Percentiles rank a stretch among this genome's conserved stretches.
Conservation (phyloP, 257 asterid genomes). For the Fraxinus quadrangulata region DNA sequence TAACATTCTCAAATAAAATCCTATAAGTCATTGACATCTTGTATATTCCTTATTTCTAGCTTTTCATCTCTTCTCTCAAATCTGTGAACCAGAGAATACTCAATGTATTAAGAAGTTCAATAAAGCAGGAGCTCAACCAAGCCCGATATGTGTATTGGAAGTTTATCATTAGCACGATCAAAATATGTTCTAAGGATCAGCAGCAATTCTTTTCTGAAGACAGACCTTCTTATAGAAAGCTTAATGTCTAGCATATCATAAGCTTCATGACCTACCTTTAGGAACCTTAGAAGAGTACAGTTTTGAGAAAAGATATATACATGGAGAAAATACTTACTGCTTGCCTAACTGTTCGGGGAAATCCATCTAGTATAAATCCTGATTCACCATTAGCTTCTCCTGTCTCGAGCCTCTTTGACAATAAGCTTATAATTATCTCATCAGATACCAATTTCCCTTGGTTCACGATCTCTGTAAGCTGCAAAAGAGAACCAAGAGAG, state of each 20-base stretch:
- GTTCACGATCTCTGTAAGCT: constrained; percentile 91
- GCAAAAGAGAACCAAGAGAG: constrained; percentile 22
- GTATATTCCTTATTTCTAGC: neutral
- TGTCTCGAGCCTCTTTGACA: constrained; percentile 87
- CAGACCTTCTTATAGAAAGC: neutral
- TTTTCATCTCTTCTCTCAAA: neutral
- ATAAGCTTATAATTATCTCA: constrained; percentile 75
- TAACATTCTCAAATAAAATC: neutral
- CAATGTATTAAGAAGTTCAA: neutral
- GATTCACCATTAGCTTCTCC: constrained; percentile 87
- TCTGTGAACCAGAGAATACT: neutral
- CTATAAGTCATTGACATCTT: neutral
- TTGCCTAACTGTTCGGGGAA: constrained; percentile 94
- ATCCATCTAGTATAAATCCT: constrained; percentile 91
- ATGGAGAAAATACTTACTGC: constrained; percentile 61
- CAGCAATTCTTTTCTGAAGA: neutral
- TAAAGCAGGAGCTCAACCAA: neutral
- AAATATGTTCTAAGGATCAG: neutral
- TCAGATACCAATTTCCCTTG: constrained; percentile 95
- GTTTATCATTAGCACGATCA: neutral
- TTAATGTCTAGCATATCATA: neutral
- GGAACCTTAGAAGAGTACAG: neutral
- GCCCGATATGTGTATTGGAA: neutral
- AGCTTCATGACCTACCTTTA: neutral
- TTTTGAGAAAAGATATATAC: constrained; percentile 1